These are phyloP conservation scores for Leptoxyphium fumago DNA, from an alignment of 2,329 filamentous ascomycete species.

Conservation along the genomic window DNA sequence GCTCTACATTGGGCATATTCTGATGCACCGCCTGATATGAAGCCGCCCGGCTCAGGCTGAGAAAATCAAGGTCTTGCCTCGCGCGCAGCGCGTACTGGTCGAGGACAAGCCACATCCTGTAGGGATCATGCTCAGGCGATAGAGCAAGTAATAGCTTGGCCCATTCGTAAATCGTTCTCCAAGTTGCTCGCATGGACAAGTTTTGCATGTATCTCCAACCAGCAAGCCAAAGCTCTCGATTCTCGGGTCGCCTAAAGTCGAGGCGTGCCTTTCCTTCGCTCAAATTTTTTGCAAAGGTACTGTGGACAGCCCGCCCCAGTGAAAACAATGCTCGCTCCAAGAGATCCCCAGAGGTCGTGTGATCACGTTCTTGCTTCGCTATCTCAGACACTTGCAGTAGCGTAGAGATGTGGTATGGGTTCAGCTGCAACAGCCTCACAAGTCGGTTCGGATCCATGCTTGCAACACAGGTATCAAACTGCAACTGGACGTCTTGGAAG, in stretches of 20 bases:
- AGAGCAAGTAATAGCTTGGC: conserved; percentile 68
- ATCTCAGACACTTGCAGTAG: conserved; percentile 89
- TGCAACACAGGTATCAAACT: conserved; percentile 69
- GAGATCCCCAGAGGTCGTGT: conserved; percentile 71
- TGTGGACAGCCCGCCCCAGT: conserved; percentile 78
- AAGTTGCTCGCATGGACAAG: conserved; percentile 79
- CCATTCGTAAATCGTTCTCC: conserved; percentile 88
- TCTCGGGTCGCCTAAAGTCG: conserved; percentile 69
- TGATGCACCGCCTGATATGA: conserved; percentile 34
- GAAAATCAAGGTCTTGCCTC: conserved; percentile 58
- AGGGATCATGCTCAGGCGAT: conserved; percentile 60
- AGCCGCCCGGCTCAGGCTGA: conserved; percentile 48
- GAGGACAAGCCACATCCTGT: conserved; percentile 64
- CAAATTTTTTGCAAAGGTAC: conserved; percentile 62
- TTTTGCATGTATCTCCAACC: conserved; percentile 80
- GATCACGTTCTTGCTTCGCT: conserved; percentile 80
- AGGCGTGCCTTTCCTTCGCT: conserved; percentile 66
- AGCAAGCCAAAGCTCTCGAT: conserved; percentile 83
- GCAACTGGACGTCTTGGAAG: conserved; percentile 60
- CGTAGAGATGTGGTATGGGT: conserved; percentile 84
- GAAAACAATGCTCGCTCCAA: conserved; percentile 85
- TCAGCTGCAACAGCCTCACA: conserved; percentile 56
- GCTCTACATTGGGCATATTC: conserved; percentile 54
- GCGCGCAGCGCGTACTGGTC: conserved; percentile 77
- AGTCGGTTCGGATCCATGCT: conserved; percentile 72